These are phyloP conservation scores for Trichodelitschia bisporula DNA, from an alignment of 495 filamentous ascomycete genomes.

Conservation along the genomic window DNA sequence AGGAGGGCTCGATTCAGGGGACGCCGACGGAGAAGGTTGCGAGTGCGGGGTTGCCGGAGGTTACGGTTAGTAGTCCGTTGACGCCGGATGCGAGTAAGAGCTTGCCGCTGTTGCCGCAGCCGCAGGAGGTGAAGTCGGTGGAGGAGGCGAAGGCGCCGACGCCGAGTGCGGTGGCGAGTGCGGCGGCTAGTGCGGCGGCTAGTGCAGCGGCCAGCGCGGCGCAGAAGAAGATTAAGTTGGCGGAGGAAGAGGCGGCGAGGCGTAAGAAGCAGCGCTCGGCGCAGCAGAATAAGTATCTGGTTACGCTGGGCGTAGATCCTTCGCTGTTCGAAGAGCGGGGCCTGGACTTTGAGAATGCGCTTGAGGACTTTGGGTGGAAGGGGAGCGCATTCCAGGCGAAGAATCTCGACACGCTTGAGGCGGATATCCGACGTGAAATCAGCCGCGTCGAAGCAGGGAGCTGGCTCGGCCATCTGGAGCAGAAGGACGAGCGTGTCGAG, in stretches of 20 bases:
- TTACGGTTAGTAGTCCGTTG: conserved; percentile 13
- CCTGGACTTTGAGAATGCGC: conserved; percentile 47
- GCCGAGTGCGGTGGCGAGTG: too few relatives aligned
- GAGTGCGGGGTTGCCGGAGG: too few relatives aligned
- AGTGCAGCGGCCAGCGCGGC: too few relatives aligned
- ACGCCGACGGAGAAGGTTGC: conserved; percentile 9
- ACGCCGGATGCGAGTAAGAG: conserved; percentile 3
- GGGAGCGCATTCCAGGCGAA: conserved; percentile 34
- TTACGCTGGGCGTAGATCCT: conserved; percentile 48
- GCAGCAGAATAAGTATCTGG: conserved; percentile 56
- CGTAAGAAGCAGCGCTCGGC: conserved; percentile 40
- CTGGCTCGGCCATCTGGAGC: conserved; percentile 65
- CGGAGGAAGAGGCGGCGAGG: conserved; percentile 14
- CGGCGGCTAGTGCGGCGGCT: too few relatives aligned
- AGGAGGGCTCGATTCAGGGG: not conserved
- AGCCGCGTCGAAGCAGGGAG: conserved; percentile 76
- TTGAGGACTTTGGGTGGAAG: conserved; percentile 76
- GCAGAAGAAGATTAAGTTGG: too few relatives aligned
- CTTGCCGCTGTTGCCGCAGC: conserved; percentile 2
- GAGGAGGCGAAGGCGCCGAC: not conserved
- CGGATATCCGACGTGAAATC: conserved; percentile 65
- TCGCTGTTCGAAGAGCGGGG: conserved; percentile 41
- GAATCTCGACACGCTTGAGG: conserved; percentile 60
- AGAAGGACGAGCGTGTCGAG: conserved; percentile 69
- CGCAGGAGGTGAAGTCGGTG: not conserved